Percentiles rank a stretch among this genome's conserved stretches.
Evolutionary conservation across 2,329 filamentous ascomycete genomes (phyloP).

Genomic region (Fusarium staphyleae): DNA sequence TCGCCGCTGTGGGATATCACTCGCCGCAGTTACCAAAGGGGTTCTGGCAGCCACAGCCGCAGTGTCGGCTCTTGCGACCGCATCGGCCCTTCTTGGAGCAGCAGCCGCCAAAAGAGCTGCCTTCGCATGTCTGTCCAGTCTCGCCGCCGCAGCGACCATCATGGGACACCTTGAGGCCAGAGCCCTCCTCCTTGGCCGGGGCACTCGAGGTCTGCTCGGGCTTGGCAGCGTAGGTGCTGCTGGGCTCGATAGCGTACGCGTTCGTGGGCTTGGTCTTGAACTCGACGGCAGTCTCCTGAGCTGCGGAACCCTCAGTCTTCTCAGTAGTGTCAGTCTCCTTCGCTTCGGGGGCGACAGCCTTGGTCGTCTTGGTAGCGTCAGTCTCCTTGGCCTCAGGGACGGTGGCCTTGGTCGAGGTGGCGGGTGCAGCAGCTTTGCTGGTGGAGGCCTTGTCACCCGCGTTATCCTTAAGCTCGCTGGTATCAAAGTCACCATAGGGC

Average conservation of each 20-base stretch:
- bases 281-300: conserved; percentile 21
- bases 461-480: conserved; percentile 22
- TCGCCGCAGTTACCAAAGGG: conserved; percentile 47
- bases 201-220: conserved; percentile 29
- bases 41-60: conserved; percentile 48
- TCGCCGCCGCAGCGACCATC: conserved; percentile 52
- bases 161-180: conserved; percentile 44
- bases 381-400: conserved; percentile 7
- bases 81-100: conserved; percentile 53
- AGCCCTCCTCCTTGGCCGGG: conserved; percentile 8
- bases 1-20: not conserved
- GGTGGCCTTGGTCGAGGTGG: conserved; percentile 12
- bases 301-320: conserved; percentile 12
- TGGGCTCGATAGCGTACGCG: not conserved
- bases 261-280: conserved; percentile 8
- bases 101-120: conserved; percentile 52
- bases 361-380: conserved; percentile 6
- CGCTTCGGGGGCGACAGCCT: conserved; percentile 5
- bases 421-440: conserved; percentile 6
- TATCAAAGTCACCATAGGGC: conserved; percentile 40
- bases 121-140: conserved; percentile 50
- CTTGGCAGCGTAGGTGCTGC: conserved; percentile 7
- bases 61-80: conserved; percentile 46
- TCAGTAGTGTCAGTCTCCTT: conserved; percentile 19
- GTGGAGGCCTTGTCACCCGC: conserved; percentile 11